phyloP scores from a whole-genome alignment of 768 basidiomycete genomes.

The Phlebiopsis gigantea region DNA sequence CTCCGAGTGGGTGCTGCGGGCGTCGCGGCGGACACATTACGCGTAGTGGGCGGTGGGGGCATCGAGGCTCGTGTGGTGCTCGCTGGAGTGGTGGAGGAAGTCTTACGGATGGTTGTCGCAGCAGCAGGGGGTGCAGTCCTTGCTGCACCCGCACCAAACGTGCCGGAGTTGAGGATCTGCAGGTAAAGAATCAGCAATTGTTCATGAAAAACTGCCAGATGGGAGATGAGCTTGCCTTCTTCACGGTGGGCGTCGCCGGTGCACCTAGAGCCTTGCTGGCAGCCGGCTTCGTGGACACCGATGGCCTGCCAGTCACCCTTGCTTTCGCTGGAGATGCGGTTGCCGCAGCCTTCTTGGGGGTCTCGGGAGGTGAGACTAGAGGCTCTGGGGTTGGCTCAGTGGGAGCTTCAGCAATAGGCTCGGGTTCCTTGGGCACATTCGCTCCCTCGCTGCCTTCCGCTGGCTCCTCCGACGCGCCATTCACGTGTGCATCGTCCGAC shows the following conservation, averaged over 20 bases:
- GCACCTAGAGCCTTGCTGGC: conserved; percentile 41
- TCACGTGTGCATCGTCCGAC: conserved; percentile 6
- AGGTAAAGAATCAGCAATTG: conserved; percentile 16
- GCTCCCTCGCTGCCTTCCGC: conserved; percentile 23
- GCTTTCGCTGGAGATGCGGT: conserved; percentile 18
- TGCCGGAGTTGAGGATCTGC: conserved; percentile 61
- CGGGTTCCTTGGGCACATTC: conserved; percentile 12
- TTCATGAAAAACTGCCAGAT: conserved; percentile 16
- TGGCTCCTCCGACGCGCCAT: conserved; percentile 12
- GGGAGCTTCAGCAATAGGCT: conserved; percentile 7
- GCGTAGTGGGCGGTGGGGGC: conserved; percentile 16
- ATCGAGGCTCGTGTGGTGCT: conserved; percentile 28
- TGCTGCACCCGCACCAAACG: conserved; percentile 54
- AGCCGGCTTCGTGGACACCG: conserved; percentile 37
- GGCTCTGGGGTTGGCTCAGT: conserved; percentile 22
- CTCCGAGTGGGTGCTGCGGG: conserved; percentile 18
- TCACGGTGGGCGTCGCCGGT: conserved; percentile 52
- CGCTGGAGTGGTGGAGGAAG: conserved; percentile 27
- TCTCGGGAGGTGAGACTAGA: conserved; percentile 14
- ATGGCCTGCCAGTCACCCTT: conserved; percentile 20
- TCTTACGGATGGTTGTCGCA: conserved; percentile 37
- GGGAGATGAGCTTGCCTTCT: conserved; percentile 47
- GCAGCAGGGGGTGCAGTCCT: conserved; percentile 36
- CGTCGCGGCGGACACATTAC: conserved; percentile 26
- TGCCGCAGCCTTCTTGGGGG: conserved; percentile 13